Base-by-base conservation (phyloP, 805 yeast genomes). In the Grigorovia humatica region DNA sequence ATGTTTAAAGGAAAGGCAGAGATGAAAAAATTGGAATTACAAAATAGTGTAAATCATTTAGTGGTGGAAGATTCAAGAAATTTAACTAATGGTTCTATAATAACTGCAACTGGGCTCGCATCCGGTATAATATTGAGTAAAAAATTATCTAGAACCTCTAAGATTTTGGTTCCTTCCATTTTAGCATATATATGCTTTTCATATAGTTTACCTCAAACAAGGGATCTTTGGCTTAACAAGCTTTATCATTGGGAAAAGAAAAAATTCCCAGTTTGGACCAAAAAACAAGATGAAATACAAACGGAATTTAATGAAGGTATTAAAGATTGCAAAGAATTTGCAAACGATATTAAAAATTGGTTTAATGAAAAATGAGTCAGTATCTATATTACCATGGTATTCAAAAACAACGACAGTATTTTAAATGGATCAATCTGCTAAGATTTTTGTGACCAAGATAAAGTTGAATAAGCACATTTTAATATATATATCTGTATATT, bases 101-200 rank as follows among this genome's bases (percentile, higher is more conserved):
- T 80, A 57, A 69, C 80, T 41, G 60, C 74, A 5, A 74, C 82
- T 43, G 87, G 83, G 27, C 69, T 75, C 13, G 72, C 82, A 63
- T 67, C 83, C 1, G 88, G 88, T 47, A 74, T 80, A 45, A 77
- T 83, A 18, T 57, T 80, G 48, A 74, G 84, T 1, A 80, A 83
- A 59, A 78, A 75, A 59, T 70, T 78, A 54, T 75, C 77, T 45
- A 57, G 77, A 13, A 40, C 79, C 2, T 64, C 77, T 17, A 79
- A 75, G 60, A 67, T 73, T 2, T 55, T 75, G 1, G 69, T 77
- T 44, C 88, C 88, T 0, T 42, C 80, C 0, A 60, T 72, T 0
- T 69, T 79, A 41, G 85, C 86, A 20, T 48, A 75, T 27, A 70
- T 69, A 17, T 74, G 85, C 1, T 80, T 81, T 67, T 72, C 69